Evolutionary conservation across 2,329 filamentous ascomycete species (phyloP).

Genomic region (Ustulina deusta): DNA sequence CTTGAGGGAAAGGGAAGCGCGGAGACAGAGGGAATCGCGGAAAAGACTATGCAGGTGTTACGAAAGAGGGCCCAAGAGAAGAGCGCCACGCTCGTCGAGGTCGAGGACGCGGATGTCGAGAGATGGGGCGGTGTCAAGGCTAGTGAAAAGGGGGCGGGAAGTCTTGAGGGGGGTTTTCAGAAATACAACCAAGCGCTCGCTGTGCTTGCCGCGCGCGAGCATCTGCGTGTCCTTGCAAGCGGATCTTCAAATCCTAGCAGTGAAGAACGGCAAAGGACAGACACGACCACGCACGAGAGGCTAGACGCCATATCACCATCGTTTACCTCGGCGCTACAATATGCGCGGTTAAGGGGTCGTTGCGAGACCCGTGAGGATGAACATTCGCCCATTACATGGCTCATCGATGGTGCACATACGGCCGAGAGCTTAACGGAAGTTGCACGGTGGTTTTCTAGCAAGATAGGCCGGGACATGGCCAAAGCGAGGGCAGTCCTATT

Average conservation of each 20-base stretch:
- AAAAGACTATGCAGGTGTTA: constrained; percentile 61
- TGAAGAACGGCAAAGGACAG: constrained; percentile 10
- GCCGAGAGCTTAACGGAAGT: constrained; percentile 83
- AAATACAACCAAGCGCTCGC: constrained; percentile 71
- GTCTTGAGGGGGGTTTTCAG: constrained; percentile 65
- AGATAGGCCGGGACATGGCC: constrained; percentile 39
- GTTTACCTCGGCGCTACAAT: constrained; percentile 73
- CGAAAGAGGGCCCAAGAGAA: constrained; percentile 70
- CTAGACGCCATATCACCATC: constrained; percentile 59
- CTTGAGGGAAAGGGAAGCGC: constrained; percentile 59
- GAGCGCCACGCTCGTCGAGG: constrained; percentile 57
- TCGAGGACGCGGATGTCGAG: constrained; percentile 55
- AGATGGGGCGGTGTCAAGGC: constrained; percentile 56
- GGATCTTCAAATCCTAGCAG: not conserved
- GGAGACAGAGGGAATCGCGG: not conserved
- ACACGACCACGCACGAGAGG: constrained; percentile 24
- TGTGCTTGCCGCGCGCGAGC: constrained; percentile 66
- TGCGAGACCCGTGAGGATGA: constrained; percentile 72
- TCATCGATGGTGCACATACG: constrained; percentile 90
- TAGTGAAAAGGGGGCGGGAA: constrained; percentile 48
- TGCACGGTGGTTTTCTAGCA: constrained; percentile 78
- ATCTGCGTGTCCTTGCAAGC: constrained; percentile 58
- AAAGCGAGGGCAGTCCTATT: constrained; percentile 68
- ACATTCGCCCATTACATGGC: constrained; percentile 72
- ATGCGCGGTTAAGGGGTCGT: constrained; percentile 78